Evolutionary conservation across 306 rosid species (phyloP), one percentile per base, ranked within the genome.

Genomic region (Neltuma alba): DNA sequence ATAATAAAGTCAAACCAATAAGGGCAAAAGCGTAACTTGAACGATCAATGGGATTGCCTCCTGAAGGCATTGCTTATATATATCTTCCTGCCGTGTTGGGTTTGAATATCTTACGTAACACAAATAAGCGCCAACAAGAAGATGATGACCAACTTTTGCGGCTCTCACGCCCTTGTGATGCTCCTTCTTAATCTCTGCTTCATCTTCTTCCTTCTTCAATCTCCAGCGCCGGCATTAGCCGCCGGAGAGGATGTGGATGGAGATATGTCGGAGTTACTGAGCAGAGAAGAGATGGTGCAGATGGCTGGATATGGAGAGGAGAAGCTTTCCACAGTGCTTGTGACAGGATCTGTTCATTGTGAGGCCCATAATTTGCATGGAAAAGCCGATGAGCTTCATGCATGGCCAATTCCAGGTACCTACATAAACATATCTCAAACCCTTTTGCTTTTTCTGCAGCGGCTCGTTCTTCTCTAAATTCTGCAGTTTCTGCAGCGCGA

Each of bases 271-370:
- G 89, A 83, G 45, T 67, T 81, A 61, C 75, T 84, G 41, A 88
- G 86, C 88, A 84, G 91, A 80, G 91, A 93, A 6, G 97, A 95
- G 41, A 72, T 87, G 81, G 85, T 84, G 82, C 79, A 83, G 50
- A 79, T 88, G 34, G 98, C 98, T 74, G 99, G 99, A 41, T 93
- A 95, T 85, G 98, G 99, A 70, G 97, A 95, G 76, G 92, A 93
- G 72, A 95, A 85, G 85, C 89, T 95, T 27, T 95, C 99, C 72
- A 95, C 98, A 0, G 99, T 95, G n/a, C 84, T 95, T 10, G 81
- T 95, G 40, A 87, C 92, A 14, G 99, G 98, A 4, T 95, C 99
- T 3, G 70, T 95, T 79, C 75, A 81, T 81, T 93, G 97, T 50
- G 82, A 90, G 66, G 69, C 90, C 36, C 20, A n/a, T 20, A 80